Conservation (phyloP, 257 asterid genomes). For the Phtheirospermum japonicum region DNA sequence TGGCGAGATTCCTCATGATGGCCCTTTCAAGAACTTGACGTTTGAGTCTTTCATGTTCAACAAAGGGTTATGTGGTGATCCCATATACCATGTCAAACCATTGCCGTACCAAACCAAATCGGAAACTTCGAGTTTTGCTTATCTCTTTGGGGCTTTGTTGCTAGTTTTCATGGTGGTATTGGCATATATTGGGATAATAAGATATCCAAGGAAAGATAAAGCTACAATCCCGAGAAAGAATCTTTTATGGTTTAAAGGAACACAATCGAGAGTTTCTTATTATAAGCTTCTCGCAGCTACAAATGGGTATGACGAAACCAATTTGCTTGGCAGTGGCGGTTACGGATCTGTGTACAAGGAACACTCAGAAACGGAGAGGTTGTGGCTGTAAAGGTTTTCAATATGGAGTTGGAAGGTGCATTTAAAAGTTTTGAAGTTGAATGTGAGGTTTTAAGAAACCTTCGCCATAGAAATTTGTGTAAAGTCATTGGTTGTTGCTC, state of each 20-base stretch:
- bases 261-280: too few relatives aligned
- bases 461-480: conserved; percentile 28
- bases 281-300: too few relatives aligned
- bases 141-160: too few relatives aligned
- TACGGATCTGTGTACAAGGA: conserved; percentile 28
- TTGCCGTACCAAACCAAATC: conserved; percentile 13
- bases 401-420: conserved; percentile 18
- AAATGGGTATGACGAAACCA: conserved; percentile 9
- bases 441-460: conserved; percentile 28
- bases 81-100: conserved; percentile 21
- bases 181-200: too few relatives aligned
- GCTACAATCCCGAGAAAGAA: too few relatives aligned
- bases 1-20: conserved; percentile 29
- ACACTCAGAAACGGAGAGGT: conserved; percentile 19
- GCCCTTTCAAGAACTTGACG: conserved; percentile 22
- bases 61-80: conserved; percentile 30
- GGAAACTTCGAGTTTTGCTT: too few relatives aligned
- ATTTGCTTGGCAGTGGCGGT: conserved; percentile 29
- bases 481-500: conserved; percentile 30
- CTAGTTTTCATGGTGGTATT: too few relatives aligned
- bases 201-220: too few relatives aligned
- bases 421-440: conserved; percentile 25
- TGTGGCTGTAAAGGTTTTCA: conserved; percentile 29
- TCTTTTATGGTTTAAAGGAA: too few relatives aligned
- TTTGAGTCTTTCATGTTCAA: conserved; percentile 21